Percentiles rank a stretch among this genome's conserved stretches.
Evolutionary conservation across 2,329 filamentous ascomycete genomes (phyloP).

Genomic region (Penicillium sp.): DNA sequence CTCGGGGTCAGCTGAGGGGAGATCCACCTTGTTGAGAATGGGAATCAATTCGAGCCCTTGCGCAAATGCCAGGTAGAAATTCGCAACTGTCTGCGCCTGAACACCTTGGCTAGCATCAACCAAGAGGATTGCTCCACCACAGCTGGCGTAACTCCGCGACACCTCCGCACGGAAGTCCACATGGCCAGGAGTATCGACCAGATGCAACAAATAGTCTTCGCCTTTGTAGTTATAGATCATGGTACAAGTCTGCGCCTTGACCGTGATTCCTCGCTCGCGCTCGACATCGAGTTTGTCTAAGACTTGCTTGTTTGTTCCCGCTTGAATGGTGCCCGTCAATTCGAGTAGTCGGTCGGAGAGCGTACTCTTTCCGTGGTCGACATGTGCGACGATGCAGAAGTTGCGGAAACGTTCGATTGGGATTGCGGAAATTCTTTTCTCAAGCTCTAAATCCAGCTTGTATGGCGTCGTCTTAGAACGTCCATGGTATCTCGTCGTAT

Average conservation of each 20-base stretch:
- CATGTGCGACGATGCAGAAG: conserved; percentile 98
- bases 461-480: conserved; percentile 20
- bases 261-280: conserved; percentile 90
- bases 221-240: conserved; percentile 91
- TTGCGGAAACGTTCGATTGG: conserved; percentile 65
- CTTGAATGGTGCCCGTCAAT: conserved; percentile 85
- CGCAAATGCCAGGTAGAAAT: conserved; percentile 95
- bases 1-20: conserved; percentile 82
- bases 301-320: conserved; percentile 88
- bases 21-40: conserved; percentile 94
- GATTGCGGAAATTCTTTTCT: conserved; percentile 53
- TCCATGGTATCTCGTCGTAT: conserved; percentile 25
- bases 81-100: conserved; percentile 96
- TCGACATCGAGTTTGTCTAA: conserved; percentile 97
- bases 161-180: conserved; percentile 98
- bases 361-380: conserved; percentile 98
- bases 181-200: conserved; percentile 95
- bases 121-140: conserved; percentile 83
- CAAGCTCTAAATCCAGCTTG: conserved; percentile 49
- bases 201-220: conserved; percentile 84
- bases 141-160: conserved; percentile 90
- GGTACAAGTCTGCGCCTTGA: conserved; percentile 97
- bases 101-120: conserved; percentile 96
- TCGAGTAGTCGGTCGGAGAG: conserved; percentile 89
- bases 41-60: conserved; percentile 83